phyloP scores from a whole-genome alignment of 1,284 basidiomycete species.

The Trichosporon ovoides region DNA sequence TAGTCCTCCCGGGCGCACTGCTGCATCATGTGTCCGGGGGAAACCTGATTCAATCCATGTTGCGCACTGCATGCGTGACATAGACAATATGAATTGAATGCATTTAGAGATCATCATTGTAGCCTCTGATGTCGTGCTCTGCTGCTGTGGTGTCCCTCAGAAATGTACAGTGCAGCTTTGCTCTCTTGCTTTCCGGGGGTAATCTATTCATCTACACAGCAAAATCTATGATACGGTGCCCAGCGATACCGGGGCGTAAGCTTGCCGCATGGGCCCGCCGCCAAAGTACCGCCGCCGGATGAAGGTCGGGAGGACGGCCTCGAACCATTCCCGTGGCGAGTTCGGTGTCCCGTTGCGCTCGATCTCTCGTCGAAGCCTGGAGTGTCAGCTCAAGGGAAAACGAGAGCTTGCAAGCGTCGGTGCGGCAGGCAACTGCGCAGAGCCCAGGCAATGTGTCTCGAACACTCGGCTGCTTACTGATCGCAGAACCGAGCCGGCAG shows the following conservation, averaged over 20 bases:
- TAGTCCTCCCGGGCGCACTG: neutral
- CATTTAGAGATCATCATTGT: neutral
- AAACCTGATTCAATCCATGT: neutral
- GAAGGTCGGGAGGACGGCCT: constrained; percentile 11
- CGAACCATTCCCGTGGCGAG: constrained; percentile 23
- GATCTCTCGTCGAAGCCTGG: constrained; percentile 21
- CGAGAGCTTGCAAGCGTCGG: too few relatives aligned
- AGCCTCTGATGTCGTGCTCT: neutral
- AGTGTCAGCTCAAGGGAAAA: neutral
- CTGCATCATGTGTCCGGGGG: neutral
- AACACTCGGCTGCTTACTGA: too few relatives aligned
- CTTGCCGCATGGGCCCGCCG: neutral
- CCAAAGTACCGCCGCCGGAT: neutral
- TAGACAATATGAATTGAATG: constrained; percentile 2
- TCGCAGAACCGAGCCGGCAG: too few relatives aligned
- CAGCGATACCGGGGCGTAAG: constrained; percentile 5
- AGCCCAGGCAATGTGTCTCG: too few relatives aligned
- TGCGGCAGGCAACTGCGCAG: too few relatives aligned
- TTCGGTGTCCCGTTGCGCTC: constrained; percentile 20
- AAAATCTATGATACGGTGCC: neutral
- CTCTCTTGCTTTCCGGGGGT: too few relatives aligned
- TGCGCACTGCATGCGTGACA: neutral
- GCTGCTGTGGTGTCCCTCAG: neutral
- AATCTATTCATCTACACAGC: neutral
- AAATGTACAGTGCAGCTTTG: too few relatives aligned